These are phyloP conservation scores for Elongisporangium undulatum DNA, from an alignment of 352 stramenopile species.

Conservation along the genomic window DNA sequence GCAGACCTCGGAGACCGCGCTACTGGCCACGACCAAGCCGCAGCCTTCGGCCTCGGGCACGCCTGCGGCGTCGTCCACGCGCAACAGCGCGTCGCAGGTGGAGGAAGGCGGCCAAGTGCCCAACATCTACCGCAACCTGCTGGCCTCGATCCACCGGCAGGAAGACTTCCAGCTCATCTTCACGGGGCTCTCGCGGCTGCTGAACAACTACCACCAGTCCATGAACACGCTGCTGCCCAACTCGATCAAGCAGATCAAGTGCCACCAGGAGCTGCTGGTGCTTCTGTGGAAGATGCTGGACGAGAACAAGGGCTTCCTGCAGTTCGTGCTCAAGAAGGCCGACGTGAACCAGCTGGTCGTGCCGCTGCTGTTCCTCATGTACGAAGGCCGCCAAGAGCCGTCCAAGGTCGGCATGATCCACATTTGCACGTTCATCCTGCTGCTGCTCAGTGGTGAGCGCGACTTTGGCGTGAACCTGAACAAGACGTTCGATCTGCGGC, in stretches of 20 bases:
- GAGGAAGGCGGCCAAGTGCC: constrained; percentile 11
- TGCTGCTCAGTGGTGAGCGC: constrained; percentile 96
- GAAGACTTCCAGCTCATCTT: constrained; percentile 94
- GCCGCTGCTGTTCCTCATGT: constrained; percentile 88
- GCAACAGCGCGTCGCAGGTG: constrained; percentile 20
- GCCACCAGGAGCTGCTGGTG: constrained; percentile 96
- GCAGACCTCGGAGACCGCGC: constrained; percentile 44
- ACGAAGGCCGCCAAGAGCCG: constrained; percentile 92
- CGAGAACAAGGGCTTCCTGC: constrained; percentile 95
- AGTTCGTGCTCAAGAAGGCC: constrained; percentile 92
- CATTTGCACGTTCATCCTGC: constrained; percentile 98
- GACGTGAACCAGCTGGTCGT: constrained; percentile 92
- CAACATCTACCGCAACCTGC: constrained; percentile 69
- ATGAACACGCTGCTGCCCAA: constrained; percentile 93
- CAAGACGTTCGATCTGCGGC: constrained; percentile 91
- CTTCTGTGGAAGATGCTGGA: constrained; percentile 98
- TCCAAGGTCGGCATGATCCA: constrained; percentile 96
- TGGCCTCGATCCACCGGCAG: constrained; percentile 62
- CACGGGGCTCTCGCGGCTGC: constrained; percentile 91
- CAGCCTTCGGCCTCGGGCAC: constrained; percentile 31
- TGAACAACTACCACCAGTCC: constrained; percentile 95
- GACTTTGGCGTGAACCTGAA: constrained; percentile 98
- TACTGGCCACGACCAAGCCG: constrained; percentile 43
- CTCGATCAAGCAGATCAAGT: constrained; percentile 93
- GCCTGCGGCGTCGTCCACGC: constrained; percentile 13